Base-by-base conservation (phyloP, 2,329 filamentous ascomycete species). In the Ascocoryne sarcoides region DNA sequence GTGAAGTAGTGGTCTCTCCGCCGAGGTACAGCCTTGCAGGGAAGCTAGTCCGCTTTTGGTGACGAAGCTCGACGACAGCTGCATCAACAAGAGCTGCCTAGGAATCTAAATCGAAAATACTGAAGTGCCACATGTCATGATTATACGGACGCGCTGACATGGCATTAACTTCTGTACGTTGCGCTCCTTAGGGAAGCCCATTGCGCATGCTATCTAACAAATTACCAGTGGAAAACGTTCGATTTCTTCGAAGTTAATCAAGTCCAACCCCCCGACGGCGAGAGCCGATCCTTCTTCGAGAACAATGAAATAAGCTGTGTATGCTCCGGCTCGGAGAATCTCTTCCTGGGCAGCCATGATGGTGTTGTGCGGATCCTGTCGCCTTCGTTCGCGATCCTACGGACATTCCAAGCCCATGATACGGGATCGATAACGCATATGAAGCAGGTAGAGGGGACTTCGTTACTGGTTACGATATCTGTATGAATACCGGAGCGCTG, bases 181-280 rank as follows among this genome's bases (percentile, higher is more conserved):
- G 3, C 12, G 2, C 9, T 20, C 16, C 12, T 21, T 10, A 30
- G n/a, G n/a, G 12, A 36, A 10, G 10, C n/a, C 26, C 5, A 4
- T 21, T 18, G 21, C 19, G n/a, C 16, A 14, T 19, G 2, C 14
- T 10, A 4, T 16, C 40, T 48, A 45, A 46, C 19, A 33, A 26
- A 30, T 9, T 20, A n/a, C n/a, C 32, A 60, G 90, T 96, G 92
- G 90, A 95, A 95, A 84, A 82, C 84, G 54, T 98, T 98, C 70
- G 89, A 94, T 73, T 98, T 98, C 80, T 96, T 98, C 76, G 87
- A 95, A 66, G 87, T 94, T 63, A 79, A 79, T 61, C 82, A 84
- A 61, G 80, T 95, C 63, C 79, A 82, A 59, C 75, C 76, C 56
- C 75, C 75, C 53, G 83, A 93, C 62, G 82, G 82, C 57, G 86